phyloP scores from a whole-genome alignment of 768 basidiomycete genomes.

The Podaxis sp. region DNA sequence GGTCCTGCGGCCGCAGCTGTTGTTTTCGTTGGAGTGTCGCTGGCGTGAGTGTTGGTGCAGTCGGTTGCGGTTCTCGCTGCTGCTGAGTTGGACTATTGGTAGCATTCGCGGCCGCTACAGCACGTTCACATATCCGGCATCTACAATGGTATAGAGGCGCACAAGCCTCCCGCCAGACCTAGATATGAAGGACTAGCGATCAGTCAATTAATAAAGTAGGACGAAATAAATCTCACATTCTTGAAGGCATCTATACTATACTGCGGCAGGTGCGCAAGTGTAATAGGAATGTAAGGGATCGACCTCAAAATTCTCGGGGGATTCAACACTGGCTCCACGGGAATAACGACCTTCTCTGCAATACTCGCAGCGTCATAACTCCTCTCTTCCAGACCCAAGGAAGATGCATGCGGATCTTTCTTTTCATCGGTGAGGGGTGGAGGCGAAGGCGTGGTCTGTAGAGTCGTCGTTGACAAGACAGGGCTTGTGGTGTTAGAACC shows the following conservation, averaged over 20 bases:
- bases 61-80: not conserved
- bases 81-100: conserved; percentile 25
- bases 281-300: conserved; percentile 69
- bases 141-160: conserved; percentile 70
- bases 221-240: conserved; percentile 40
- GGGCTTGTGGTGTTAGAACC: conserved; percentile 67
- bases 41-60: not conserved
- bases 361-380: conserved; percentile 8
- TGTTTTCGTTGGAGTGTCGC: not conserved
- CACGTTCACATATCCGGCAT: conserved; percentile 73
- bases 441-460: conserved; percentile 79
- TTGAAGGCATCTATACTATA: conserved; percentile 61
- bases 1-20: conserved; percentile 7
- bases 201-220: not conserved
- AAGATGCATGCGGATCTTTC: conserved; percentile 26
- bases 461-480: conserved; percentile 68
- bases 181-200: conserved; percentile 6
- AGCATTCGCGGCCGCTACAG: conserved; percentile 52
- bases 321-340: conserved; percentile 61
- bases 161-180: conserved; percentile 79
- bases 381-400: not conserved
- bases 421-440: conserved; percentile 43
- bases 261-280: conserved; percentile 50
- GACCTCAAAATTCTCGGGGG: conserved; percentile 60
- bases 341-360: conserved; percentile 23